These are phyloP conservation scores for Strobilomyces dryophilus DNA, from an alignment of 768 basidiomycete genomes.

Conservation along the genomic window DNA sequence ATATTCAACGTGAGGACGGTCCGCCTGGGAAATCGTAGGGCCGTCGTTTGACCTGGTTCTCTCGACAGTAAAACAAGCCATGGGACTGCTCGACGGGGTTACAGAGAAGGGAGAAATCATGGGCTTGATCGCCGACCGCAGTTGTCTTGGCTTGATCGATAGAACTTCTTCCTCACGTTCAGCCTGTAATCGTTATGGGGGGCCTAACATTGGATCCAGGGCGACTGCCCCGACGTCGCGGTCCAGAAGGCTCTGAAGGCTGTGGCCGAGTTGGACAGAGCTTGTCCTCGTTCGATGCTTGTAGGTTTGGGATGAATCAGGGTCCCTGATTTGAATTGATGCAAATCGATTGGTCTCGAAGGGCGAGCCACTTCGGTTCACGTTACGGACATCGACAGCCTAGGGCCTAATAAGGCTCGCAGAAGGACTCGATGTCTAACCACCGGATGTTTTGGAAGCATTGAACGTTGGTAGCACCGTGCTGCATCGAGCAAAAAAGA, in stretches of 20 bases:
- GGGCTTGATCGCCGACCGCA: constrained; percentile 14
- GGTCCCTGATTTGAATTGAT: neutral
- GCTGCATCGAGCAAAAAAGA: too few relatives aligned
- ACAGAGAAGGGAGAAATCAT: constrained; percentile 14
- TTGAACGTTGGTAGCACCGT: too few relatives aligned
- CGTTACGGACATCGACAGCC: too few relatives aligned
- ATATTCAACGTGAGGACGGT: neutral
- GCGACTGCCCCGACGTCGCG: too few relatives aligned
- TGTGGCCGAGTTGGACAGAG: constrained; percentile 6
- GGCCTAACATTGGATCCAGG: constrained; percentile 23
- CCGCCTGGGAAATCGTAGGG: too few relatives aligned
- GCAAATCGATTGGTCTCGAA: neutral
- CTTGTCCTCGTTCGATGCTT: neutral
- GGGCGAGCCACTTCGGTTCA: too few relatives aligned
- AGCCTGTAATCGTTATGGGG: constrained; percentile 8
- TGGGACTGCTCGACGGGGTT: constrained; percentile 16
- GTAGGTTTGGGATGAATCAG: neutral
- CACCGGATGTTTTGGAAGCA: too few relatives aligned
- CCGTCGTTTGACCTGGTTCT: neutral
- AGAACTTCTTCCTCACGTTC: constrained; percentile 9
- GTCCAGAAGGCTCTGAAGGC: constrained; percentile 17
- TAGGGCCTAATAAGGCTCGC: too few relatives aligned
- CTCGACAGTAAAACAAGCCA: constrained; percentile 11
- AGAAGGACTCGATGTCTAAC: too few relatives aligned
- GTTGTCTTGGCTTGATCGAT: too few relatives aligned